Base-by-base conservation (phyloP, 2,329 filamentous ascomycete species). In the Colletotrichum sp. region DNA sequence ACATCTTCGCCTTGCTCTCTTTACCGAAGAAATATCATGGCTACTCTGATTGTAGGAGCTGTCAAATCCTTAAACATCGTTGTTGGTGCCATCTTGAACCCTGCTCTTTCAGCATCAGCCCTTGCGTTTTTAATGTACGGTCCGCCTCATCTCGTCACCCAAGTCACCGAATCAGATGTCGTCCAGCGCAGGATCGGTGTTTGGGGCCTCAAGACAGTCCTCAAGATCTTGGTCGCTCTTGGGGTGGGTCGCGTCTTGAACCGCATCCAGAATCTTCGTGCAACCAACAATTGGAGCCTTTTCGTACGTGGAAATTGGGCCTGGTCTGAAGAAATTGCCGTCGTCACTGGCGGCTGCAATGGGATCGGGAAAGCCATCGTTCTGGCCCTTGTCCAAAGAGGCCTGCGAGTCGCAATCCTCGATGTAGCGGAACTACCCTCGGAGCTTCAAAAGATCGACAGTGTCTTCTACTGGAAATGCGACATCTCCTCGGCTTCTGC, bases 151-250 rank as follows among this genome's bases (percentile, higher is more conserved):
- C 59, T 63, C 26, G 18, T 24, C 59, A 12, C 16, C 30, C 28
- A 24, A 32, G 2, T 63, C 32, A 32, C 28, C 4, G 0, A 36
- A 0, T 63, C 30, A n/a, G 10, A 14, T 0, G 0, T 24, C 4
- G 0, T 61, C 28, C 18, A 34, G n/a, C 7, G 12, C 18, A 13
- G 32, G 0, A 14, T 61, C 1, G 59, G 59, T n/a, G 4, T 61
- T 3, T 21, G 12, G 10, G 30, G 59, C 7, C 30, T 63, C 1
- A 13, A 63, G 59, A 32, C 21, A 36, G 59, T n/a, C 10, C 59
- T 63, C 28, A 21, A 32, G 32, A 21, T 63, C 10, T 32, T 34
- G 7, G 10, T 36, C 9, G 59, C 28, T 26, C 13, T 63, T 2
- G 59, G 59, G 1, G 6, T 63, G 2, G 30, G 28, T 14, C 26